Conservation (phyloP, 1,284 basidiomycete genomes). For the Ustilago sp. region DNA sequence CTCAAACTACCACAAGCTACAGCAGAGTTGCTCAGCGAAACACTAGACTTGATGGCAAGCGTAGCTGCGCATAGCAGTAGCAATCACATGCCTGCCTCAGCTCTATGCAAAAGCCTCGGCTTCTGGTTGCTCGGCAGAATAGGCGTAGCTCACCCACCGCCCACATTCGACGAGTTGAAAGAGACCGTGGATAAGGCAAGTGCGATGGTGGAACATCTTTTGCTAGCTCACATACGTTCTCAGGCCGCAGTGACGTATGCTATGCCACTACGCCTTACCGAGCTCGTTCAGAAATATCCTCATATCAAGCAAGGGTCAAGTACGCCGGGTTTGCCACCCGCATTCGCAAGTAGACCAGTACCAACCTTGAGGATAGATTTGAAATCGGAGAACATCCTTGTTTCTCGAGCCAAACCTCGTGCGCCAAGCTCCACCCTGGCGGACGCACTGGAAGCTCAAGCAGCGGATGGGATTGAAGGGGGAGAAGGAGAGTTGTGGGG, state of each 20-base stretch:
- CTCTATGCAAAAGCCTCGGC: conserved; percentile 47
- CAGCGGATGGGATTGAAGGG: conserved; percentile 21
- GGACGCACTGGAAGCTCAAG: conserved; percentile 46
- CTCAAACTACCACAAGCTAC: conserved; percentile 46
- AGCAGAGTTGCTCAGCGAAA: conserved; percentile 36
- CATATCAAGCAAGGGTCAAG: conserved; percentile 12
- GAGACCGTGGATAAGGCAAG: conserved; percentile 19
- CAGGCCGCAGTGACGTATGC: conserved; percentile 50
- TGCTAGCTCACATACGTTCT: conserved; percentile 55
- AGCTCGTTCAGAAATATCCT: conserved; percentile 55
- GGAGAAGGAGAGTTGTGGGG: conserved; percentile 45
- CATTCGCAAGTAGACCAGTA: conserved; percentile 26
- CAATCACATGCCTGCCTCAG: conserved; percentile 59
- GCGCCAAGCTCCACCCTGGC: conserved; percentile 36
- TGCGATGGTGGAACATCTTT: conserved; percentile 52
- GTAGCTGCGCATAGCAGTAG: conserved; percentile 51
- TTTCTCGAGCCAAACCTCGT: conserved; percentile 38
- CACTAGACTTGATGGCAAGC: conserved; percentile 55
- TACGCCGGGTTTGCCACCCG: conserved; percentile 29
- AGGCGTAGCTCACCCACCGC: conserved; percentile 49
- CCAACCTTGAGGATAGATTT: conserved; percentile 48
- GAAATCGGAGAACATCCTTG: conserved; percentile 46
- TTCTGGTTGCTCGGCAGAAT: conserved; percentile 60
- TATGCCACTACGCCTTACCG: conserved; percentile 55
- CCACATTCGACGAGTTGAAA: conserved; percentile 36